Evolutionary conservation across 192 early-diverging fungal genomes (phyloP).

Genomic region (Backusella tuberculispora): DNA sequence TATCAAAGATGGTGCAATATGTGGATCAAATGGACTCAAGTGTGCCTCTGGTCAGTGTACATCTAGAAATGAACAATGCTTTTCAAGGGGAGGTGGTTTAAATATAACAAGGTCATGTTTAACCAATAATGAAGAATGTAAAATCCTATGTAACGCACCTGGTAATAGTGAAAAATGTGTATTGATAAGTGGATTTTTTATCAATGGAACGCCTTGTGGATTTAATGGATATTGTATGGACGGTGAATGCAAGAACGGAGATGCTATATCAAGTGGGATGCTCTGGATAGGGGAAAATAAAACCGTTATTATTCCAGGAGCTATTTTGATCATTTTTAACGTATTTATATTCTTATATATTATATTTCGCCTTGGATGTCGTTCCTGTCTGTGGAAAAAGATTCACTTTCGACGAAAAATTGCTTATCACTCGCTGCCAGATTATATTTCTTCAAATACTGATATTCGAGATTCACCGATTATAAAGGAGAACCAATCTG

Average conservation of each 20-base stretch:
- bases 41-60: constrained; percentile 80
- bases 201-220: constrained; percentile 75
- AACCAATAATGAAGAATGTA: constrained; percentile 59
- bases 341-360: neutral
- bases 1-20: constrained; percentile 67
- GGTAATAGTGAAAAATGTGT: constrained; percentile 47
- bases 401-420: neutral
- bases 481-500: neutral
- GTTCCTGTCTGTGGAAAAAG: neutral
- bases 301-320: neutral
- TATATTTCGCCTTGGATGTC: neutral
- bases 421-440: neutral
- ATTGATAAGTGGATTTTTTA: constrained; percentile 65
- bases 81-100: constrained; percentile 54
- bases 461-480: neutral
- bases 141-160: constrained; percentile 66
- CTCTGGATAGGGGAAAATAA: neutral
- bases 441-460: neutral
- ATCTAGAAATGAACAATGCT: constrained; percentile 71
- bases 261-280: neutral
- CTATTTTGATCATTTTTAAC: neutral
- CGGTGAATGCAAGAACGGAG: constrained; percentile 48
- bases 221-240: constrained; percentile 62
- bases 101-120: constrained; percentile 61
- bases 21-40: constrained; percentile 53